phyloP scores from a whole-genome alignment of 2,329 filamentous ascomycete species.

The Colletotrichum viniferum region DNA sequence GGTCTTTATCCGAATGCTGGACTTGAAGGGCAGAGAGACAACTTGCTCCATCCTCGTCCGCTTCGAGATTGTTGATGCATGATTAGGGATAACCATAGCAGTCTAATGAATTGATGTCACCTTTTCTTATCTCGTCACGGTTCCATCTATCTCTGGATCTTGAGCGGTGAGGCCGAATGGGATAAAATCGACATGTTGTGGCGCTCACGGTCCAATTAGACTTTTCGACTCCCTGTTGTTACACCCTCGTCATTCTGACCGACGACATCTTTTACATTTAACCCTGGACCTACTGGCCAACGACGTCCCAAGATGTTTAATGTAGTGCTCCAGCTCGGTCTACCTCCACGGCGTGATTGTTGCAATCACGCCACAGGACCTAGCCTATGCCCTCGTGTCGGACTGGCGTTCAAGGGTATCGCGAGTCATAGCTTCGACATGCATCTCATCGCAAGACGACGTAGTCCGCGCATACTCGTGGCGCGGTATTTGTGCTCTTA shows the following conservation, averaged over 20 bases:
- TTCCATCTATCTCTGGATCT: too few species aligned
- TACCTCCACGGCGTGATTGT: not conserved
- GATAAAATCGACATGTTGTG: not conserved
- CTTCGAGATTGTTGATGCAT: constrained; percentile 57
- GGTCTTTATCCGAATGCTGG: constrained; percentile 68
- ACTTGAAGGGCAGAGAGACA: constrained; percentile 68
- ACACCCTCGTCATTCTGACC: not conserved
- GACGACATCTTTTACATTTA: not conserved
- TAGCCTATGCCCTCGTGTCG: not conserved
- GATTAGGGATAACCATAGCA: not conserved
- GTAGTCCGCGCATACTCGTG: not conserved
- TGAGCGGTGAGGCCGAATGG: not conserved
- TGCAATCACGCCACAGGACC: not conserved
- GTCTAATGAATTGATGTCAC: not conserved
- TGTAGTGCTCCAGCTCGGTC: not conserved
- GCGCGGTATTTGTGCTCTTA: not conserved
- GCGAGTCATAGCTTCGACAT: not conserved
- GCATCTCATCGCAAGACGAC: rapidly evolving
- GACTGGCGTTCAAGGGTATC: not conserved
- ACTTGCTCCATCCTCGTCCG: constrained; percentile 64
- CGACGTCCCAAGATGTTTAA: not conserved
- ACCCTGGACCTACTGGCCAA: not conserved
- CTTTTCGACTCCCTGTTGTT: not conserved
- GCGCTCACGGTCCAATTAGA: not conserved
- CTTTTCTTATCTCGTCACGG: not conserved